Percentiles rank a stretch among this genome's conserved stretches.
These are phyloP conservation scores for Cyclostephanos tholiformis DNA, from an alignment of 108 stramenopile species.

Conservation along the genomic window DNA sequence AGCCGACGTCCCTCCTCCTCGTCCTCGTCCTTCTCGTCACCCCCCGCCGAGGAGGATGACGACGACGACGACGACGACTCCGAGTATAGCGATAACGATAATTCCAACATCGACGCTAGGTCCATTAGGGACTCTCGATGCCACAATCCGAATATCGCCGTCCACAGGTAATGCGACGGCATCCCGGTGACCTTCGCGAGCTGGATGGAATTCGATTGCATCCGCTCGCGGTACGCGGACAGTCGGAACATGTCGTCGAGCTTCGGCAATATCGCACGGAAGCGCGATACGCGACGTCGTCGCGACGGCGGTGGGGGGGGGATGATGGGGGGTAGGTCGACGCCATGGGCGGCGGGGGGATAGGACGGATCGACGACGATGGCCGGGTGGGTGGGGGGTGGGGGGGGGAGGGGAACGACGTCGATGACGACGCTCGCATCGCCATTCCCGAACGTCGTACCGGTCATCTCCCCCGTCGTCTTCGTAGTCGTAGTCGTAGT, in stretches of 20 bases:
- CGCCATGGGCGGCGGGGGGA: no score
- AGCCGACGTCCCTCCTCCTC: not conserved
- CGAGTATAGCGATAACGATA: no score
- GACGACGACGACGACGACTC: no score
- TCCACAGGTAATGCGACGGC: constrained; percentile 36
- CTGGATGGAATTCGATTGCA: constrained; percentile 27
- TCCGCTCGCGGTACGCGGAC: constrained; percentile 33
- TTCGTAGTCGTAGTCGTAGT: not conserved
- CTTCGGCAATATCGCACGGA: constrained; percentile 12
- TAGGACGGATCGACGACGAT: not conserved
- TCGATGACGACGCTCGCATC: no score
- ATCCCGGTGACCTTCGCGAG: constrained; percentile 23
- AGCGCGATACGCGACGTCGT: not conserved
- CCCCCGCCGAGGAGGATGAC: not conserved
- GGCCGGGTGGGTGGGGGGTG: no score
- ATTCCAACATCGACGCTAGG: constrained; percentile 13
- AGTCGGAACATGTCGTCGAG: constrained; percentile 18
- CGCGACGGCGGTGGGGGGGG: no score
- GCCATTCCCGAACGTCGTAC: no score
- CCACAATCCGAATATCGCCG: constrained; percentile 35
- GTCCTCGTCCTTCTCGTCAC: not conserved
- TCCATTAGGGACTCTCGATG: constrained; percentile 24
- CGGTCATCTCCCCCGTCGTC: no score
- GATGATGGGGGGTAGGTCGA: no score
- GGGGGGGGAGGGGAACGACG: no score